Percentiles rank a stretch among this genome's conserved stretches.
Conservation (phyloP, 108 stramenopile genomes). For the Conticribra weissflogii region DNA sequence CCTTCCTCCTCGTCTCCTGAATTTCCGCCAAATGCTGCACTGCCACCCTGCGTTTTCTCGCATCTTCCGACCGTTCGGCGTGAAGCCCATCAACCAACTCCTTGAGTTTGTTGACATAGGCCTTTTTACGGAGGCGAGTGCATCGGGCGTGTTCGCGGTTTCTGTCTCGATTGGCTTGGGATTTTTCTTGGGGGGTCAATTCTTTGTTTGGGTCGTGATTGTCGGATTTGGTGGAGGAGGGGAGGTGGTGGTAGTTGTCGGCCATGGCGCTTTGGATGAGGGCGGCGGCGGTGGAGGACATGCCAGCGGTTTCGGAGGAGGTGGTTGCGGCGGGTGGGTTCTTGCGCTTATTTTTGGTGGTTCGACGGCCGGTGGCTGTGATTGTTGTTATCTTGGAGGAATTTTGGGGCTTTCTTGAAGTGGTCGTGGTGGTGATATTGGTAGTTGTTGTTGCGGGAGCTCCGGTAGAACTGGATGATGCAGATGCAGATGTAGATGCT, state of each 20-base stretch:
- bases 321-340: background rate
- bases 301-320: background rate
- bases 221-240: background rate
- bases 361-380: no score
- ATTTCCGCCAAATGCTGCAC: conserved; percentile 80
- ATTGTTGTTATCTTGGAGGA: no score
- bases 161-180: conserved; percentile 82
- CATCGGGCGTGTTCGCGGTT: conserved; percentile 95
- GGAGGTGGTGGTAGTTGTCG: conserved; percentile 1
- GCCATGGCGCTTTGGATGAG: conserved; percentile 23
- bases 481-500: no score
- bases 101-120: conserved; percentile 91
- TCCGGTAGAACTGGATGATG: no score
- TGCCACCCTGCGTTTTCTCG: conserved; percentile 74
- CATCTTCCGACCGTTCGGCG: conserved; percentile 80
- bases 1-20: conserved; percentile 72
- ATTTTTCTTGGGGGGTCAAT: conserved; percentile 63
- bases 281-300: conserved; percentile 12
- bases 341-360: background rate
- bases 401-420: no score
- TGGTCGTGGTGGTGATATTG: no score
- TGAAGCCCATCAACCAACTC: conserved; percentile 88
- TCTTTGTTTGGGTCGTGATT: background rate
- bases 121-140: conserved; percentile 95
- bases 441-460: no score